Percentiles rank a stretch among this genome's conserved stretches.
phyloP scores from a whole-genome alignment of 331 rosid species.

The Malus hybrid region DNA sequence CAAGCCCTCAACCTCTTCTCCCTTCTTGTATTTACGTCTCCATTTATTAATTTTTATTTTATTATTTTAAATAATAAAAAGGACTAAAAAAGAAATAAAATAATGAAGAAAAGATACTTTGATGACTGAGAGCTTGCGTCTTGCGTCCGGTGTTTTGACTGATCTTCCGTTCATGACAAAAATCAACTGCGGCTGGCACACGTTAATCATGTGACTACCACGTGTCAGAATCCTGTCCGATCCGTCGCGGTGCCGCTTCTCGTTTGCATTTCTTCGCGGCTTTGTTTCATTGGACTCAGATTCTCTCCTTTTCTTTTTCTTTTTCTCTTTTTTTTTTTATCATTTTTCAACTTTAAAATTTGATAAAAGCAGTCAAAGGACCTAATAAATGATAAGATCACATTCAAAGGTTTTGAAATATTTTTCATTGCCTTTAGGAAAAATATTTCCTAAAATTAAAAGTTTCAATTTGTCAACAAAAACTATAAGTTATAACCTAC shows the following conservation, averaged over 20 bases:
- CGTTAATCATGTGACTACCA: conserved; percentile 14
- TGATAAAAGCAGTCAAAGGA: accelerated
- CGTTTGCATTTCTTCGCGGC: too few species aligned
- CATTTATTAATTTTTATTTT: not conserved
- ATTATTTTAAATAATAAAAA: not conserved
- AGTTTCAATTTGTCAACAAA: too few species aligned
- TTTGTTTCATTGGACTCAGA: too few species aligned
- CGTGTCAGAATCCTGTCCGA: conserved; percentile 25
- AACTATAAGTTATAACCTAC: accelerated
- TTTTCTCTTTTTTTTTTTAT: too few species aligned
- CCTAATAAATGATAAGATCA: too few species aligned
- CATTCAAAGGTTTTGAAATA: too few species aligned
- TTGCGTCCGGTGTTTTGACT: conserved; percentile 48
- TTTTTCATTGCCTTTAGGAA: too few species aligned
- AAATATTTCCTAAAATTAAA: too few species aligned
- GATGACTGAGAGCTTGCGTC: not conserved
- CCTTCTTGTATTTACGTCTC: not conserved
- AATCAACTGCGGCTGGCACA: conserved; percentile 8
- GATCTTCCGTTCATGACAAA: conserved; percentile 63
- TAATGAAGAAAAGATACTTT: not conserved
- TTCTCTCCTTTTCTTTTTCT: too few species aligned
- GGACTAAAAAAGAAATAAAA: not conserved
- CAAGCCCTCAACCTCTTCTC: not conserved
- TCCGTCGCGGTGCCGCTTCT: too few species aligned
- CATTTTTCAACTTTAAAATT: too few species aligned